phyloP scores from a whole-genome alignment of 345 rosid species.

The Nephelium lappaceum region DNA sequence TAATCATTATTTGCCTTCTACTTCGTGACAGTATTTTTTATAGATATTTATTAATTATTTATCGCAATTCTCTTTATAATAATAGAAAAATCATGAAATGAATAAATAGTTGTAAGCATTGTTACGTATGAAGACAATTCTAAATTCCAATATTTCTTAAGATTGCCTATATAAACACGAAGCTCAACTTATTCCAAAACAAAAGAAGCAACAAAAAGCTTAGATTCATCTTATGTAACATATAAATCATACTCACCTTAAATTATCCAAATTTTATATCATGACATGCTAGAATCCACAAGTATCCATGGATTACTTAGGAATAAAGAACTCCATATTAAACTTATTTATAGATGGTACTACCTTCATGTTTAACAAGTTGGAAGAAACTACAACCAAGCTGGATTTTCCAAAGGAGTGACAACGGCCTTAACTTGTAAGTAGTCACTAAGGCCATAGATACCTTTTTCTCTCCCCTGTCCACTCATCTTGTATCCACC shows the following conservation, averaged over 20 bases:
- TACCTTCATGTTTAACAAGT: no score
- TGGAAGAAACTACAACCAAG: conserved; percentile 62
- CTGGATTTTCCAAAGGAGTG: conserved; percentile 72
- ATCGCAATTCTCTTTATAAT: neutral
- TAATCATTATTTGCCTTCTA: neutral
- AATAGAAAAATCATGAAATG: neutral
- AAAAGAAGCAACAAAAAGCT: no score
- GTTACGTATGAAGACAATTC: neutral
- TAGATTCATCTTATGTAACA: neutral
- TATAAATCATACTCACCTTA: no score
- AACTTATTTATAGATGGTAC: no score
- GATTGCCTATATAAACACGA: neutral
- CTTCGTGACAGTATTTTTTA: neutral
- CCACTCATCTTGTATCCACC: conserved; percentile 99
- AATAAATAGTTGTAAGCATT: neutral
- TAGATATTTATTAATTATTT: neutral
- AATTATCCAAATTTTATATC: neutral
- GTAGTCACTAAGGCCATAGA: conserved; percentile 72
- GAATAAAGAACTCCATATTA: no score
- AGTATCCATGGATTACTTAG: no score
- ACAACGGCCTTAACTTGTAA: conserved; percentile 95
- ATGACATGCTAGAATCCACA: no score
- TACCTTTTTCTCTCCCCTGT: conserved; percentile 84
- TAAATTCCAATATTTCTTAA: neutral
- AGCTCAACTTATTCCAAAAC: neutral